These are phyloP conservation scores for Trypanosoma platydactyli DNA, from an alignment of 208 protist genomes.

Conservation along the genomic window DNA sequence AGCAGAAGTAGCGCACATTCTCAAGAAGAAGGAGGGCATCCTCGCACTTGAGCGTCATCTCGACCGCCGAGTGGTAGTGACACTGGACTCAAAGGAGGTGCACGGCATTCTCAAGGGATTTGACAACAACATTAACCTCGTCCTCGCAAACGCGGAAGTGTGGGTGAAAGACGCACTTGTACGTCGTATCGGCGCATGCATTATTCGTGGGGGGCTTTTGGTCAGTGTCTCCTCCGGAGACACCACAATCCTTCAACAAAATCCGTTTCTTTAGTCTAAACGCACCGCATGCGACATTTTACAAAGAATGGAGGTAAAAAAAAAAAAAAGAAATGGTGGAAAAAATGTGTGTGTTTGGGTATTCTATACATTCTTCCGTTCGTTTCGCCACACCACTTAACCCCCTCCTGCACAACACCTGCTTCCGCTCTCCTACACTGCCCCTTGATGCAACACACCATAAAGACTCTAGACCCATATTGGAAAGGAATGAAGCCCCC, in stretches of 20 bases:
- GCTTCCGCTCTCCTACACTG: no score
- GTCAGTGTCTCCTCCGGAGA: constrained; percentile 66
- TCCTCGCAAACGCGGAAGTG: constrained; percentile 73
- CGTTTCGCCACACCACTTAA: no score
- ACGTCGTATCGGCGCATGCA: constrained; percentile 62
- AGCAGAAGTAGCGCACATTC: constrained; percentile 67
- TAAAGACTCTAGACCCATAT: no score
- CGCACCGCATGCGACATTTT: no score
- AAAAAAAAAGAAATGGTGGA: no score
- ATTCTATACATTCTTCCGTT: no score
- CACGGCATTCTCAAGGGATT: constrained; percentile 85
- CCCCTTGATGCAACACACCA: no score
- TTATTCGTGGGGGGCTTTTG: constrained; percentile 67
- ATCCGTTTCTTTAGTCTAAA: constrained; percentile 39
- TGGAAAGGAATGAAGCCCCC: no score
- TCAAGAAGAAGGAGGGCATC: constrained; percentile 78
- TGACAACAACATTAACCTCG: constrained; percentile 84
- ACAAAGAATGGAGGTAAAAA: no score
- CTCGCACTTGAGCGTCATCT: constrained; percentile 74
- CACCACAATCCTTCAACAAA: constrained; percentile 39
- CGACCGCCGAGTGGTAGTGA: constrained; percentile 67
- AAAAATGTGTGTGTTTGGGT: no score
- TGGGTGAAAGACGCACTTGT: constrained; percentile 45
- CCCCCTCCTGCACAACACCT: no score
- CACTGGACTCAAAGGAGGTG: constrained; percentile 44